Evolutionary conservation across 495 filamentous ascomycete genomes (phyloP), one percentile per base, ranked within the genome.

Genomic region (Penicillium steckii): DNA sequence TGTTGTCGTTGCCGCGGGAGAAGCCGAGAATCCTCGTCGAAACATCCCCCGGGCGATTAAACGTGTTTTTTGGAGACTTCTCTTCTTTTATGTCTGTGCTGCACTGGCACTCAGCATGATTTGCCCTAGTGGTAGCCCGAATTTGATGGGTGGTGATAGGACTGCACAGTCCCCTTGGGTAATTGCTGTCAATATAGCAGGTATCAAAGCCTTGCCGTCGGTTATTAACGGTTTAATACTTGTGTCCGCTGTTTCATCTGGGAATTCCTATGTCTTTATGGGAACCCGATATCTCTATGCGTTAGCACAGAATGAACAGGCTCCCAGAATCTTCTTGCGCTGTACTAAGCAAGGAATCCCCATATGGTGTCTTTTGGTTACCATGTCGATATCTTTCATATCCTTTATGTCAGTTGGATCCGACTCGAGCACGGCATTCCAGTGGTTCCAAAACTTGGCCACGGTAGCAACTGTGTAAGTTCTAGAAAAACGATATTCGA

Each of bases 271-370:
- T 32, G 41, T 60, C 1, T 92, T 90, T 74, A 88, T 89, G 37
- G 88, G 85, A 4, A 85, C 81, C 29, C 82, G 88, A 53, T 87
- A 85, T 8, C 72, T 89, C 8, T 90, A 83, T 64, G 84, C 84
- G 24, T 72, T 92, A 3, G 86, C 87, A n/a, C 74, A 80, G 15
- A 80, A 89, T 50, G 77, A 81, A 12, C 80, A 87, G 45, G 88
- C 88, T 0, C 89, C 88, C 0, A 55, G 64, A 17, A 71, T 91
- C 52, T 80, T 93, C 58, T 69, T 76, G 7, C 75, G 67, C 49
- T 89, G 85, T 21, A 81, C 90, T 61, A 70, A 61, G 25, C 77
- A 80, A 26, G 89, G 89, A 45, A 86, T 91, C 6, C 89, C 88
- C 12, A 35, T 35, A 8, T 35, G 32, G 32, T 35, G 32, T 35